Percentiles rank a stretch among this genome's conserved stretches.
These are phyloP conservation scores for Ophiostoma triangulosporum DNA, from an alignment of 2,329 filamentous ascomycete species.

Conservation along the genomic window DNA sequence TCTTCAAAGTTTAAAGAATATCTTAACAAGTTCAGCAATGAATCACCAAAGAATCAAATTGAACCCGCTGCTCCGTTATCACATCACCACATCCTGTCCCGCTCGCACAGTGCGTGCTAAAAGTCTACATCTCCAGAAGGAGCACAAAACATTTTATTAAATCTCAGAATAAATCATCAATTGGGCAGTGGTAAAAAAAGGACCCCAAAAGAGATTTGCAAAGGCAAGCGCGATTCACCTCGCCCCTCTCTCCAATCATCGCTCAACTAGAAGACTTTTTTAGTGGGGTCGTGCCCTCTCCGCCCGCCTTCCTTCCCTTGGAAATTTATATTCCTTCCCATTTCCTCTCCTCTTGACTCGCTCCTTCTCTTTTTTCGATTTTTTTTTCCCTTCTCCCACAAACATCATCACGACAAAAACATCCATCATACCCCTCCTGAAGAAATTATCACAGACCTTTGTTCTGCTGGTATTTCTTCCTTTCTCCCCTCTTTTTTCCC, in stretches of 20 bases:
- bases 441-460: slow-evolving; percentile 12
- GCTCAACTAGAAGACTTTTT: neutral
- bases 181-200: neutral
- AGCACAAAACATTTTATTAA: neutral
- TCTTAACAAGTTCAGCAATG: neutral
- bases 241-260: slow-evolving; percentile 4
- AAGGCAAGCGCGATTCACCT: slow-evolving; percentile 1
- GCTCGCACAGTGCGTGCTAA: too few species aligned
- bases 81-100: too few species aligned
- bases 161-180: neutral
- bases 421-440: slow-evolving; percentile 2
- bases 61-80: too few species aligned
- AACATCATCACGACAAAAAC: slow-evolving; percentile 11
- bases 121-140: neutral
- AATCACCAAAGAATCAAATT: neutral
- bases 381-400: slow-evolving; percentile 3
- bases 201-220: neutral
- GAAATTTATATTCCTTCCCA: slow-evolving; percentile 5
- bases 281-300: slow-evolving; percentile 6
- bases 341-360: slow-evolving; percentile 3
- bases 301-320: slow-evolving; percentile 10
- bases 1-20: too few species aligned
- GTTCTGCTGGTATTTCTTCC: slow-evolving; percentile 12
- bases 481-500: neutral
- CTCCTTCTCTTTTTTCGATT: slow-evolving; percentile 3